These are phyloP conservation scores for Lonicera japonica DNA, from an alignment of 129 eudicot genomes.

Conservation along the genomic window DNA sequence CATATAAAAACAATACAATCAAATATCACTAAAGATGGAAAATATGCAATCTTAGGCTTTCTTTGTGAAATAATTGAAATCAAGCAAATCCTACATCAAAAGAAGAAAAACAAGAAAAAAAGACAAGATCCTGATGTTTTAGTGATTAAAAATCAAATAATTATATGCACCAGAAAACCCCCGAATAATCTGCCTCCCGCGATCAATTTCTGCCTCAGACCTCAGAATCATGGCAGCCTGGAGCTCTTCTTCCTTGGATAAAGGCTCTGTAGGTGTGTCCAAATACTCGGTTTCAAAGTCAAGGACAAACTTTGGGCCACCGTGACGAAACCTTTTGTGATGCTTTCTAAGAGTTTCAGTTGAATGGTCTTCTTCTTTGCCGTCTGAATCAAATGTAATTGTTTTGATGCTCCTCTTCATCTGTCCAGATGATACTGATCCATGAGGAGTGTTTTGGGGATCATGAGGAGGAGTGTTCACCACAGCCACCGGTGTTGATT, in stretches of 20 bases:
- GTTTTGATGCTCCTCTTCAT: neutral
- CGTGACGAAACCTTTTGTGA: neutral
- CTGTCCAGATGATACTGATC: neutral
- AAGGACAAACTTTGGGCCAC: neutral
- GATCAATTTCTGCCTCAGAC: neutral
- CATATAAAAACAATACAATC: too few relatives aligned
- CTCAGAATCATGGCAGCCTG: neutral
- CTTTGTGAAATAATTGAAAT: too few relatives aligned
- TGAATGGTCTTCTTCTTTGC: neutral
- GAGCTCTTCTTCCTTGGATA: neutral
- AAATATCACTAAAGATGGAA: neutral
- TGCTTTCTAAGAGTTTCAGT: neutral
- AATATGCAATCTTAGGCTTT: too few relatives aligned
- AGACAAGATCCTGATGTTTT: neutral
- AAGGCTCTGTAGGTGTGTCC: neutral
- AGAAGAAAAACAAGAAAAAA: neutral
- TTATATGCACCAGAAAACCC: neutral
- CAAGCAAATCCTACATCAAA: neutral
- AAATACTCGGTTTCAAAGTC: neutral
- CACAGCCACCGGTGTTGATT: neutral
- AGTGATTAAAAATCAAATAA: neutral
- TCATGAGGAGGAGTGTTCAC: neutral
- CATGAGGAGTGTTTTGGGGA: neutral
- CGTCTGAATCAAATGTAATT: neutral
- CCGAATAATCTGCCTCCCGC: neutral